Evolutionary conservation across 345 rosid genomes (phyloP).

Genomic region (Geranium rotundifolium): DNA sequence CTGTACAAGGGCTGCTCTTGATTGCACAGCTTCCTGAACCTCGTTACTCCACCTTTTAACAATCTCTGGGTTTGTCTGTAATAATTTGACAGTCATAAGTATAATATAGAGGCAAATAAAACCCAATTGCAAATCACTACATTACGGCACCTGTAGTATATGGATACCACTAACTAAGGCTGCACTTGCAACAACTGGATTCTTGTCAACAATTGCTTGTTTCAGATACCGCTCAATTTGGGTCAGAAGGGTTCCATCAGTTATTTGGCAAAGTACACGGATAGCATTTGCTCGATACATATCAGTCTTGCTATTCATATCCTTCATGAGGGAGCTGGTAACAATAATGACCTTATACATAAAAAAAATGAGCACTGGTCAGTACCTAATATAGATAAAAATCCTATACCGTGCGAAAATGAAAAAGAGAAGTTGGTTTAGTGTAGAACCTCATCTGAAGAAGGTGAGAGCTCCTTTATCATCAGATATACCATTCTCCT

Average conservation of each 20-base stretch:
- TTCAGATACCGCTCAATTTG: slow-evolving; percentile 92
- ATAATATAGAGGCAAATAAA: slow-evolving; percentile 1
- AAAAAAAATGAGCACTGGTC: too few relatives aligned
- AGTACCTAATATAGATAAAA: too few relatives aligned
- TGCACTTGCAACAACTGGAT: slow-evolving; percentile 98
- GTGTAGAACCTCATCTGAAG: too few relatives aligned
- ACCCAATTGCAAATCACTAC: neutral
- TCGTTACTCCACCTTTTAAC: slow-evolving; percentile 99
- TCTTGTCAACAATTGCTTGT: slow-evolving; percentile 98
- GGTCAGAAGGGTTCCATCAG: slow-evolving; percentile 84
- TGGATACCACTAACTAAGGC: slow-evolving; percentile 97
- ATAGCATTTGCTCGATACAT: slow-evolving; percentile 98
- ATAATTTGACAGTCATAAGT: slow-evolving; percentile 4
- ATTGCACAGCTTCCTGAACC: slow-evolving; percentile 97
- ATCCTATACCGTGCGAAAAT: neutral
- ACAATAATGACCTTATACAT: slow-evolving; percentile 74
- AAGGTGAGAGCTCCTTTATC: too few relatives aligned
- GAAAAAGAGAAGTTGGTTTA: too few relatives aligned
- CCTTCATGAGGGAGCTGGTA: slow-evolving; percentile 97
- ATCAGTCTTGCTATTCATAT: slow-evolving; percentile 97
- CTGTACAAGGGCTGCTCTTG: slow-evolving; percentile 95
- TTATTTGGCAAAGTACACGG: slow-evolving; percentile 90
- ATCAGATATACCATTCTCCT: too few relatives aligned
- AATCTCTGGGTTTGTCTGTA: slow-evolving; percentile 76
- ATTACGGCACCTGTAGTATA: slow-evolving; percentile 61